Percentiles rank a stretch among this genome's conserved stretches.
Conservation (phyloP, 805 yeast genomes). For the Metschnikowia bowlesiae region DNA sequence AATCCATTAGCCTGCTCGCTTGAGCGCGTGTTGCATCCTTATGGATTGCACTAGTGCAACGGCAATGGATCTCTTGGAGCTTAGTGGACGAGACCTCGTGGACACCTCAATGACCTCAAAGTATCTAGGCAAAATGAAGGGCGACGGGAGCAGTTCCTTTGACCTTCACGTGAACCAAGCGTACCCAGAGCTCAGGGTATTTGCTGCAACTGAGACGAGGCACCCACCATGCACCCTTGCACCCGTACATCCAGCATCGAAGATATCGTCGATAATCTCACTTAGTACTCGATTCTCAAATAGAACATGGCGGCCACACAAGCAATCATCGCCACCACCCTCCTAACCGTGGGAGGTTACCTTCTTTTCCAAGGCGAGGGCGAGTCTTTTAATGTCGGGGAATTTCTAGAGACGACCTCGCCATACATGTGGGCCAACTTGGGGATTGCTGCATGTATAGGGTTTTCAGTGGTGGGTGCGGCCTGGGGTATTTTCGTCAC, state of each 20-base stretch:
- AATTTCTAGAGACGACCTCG: conserved; percentile 75
- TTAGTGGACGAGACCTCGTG: too few relatives aligned
- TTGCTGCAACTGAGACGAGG: too few relatives aligned
- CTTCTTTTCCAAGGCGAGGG: conserved; percentile 90
- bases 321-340: conserved; percentile 28
- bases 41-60: too few relatives aligned
- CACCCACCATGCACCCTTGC: neutral
- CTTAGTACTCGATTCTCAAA: neutral
- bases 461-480: conserved; percentile 93
- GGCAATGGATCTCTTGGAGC: too few relatives aligned
- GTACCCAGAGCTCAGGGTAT: too few relatives aligned
- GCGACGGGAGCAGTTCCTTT: too few relatives aligned
- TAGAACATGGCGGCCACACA: conserved; percentile 17
- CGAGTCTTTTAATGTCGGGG: conserved; percentile 86
- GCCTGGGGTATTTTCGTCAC: conserved; percentile 99
- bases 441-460: conserved; percentile 89
- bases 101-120: too few relatives aligned
- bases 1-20: too few relatives aligned
- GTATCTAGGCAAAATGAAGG: too few relatives aligned
- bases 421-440: conserved; percentile 97
- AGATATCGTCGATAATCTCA: conserved; percentile 12
- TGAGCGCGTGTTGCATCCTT: too few relatives aligned
- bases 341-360: conserved; percentile 45
- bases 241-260: conserved; percentile 10
- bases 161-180: too few relatives aligned